These are phyloP conservation scores for Phyllachora maydis DNA, from an alignment of 2,329 filamentous ascomycete species.

Conservation along the genomic window DNA sequence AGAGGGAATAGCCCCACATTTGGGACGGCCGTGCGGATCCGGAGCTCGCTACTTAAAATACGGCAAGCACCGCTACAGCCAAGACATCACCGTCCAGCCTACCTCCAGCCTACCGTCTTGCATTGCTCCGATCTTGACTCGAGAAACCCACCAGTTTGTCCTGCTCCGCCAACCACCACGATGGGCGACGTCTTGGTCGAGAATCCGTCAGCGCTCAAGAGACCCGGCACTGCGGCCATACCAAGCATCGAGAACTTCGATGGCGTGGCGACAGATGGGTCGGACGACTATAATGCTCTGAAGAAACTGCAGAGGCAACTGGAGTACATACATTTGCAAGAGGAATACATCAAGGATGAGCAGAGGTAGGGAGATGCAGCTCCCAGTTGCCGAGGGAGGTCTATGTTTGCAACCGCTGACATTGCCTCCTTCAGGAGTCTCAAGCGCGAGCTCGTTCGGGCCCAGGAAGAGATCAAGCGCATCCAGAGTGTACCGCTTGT, in stretches of 20 bases:
- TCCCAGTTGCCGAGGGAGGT: no score
- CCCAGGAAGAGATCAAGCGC: conserved; percentile 98
- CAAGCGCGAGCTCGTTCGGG: conserved; percentile 90
- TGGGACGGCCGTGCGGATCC: no score
- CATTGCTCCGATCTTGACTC: no score
- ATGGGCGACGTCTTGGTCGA: conserved; percentile 86
- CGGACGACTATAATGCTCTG: conserved; percentile 83
- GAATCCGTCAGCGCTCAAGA: conserved; percentile 66
- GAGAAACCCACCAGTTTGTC: no score
- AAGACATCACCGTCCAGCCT: no score
- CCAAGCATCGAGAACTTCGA: conserved; percentile 82
- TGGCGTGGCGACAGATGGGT: conserved; percentile 58
- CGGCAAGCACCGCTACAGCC: no score
- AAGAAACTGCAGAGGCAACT: conserved; percentile 95
- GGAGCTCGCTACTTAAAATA: no score
- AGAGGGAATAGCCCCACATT: no score
- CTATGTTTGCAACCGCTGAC: no score
- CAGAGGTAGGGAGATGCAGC: conserved; percentile 73
- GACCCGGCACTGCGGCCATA: conserved; percentile 59
- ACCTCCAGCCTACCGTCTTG: no score
- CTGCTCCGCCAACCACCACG: conserved; percentile 10
- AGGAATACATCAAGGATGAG: conserved; percentile 99
- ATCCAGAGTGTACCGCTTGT: conserved; percentile 97
- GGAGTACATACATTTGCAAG: conserved; percentile 96
- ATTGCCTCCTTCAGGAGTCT: conserved; percentile 41